Evolutionary conservation across 2,329 filamentous ascomycete genomes (phyloP), one percentile per base, ranked within the genome.

Genomic region (Macrophomina pseudophaseolina): DNA sequence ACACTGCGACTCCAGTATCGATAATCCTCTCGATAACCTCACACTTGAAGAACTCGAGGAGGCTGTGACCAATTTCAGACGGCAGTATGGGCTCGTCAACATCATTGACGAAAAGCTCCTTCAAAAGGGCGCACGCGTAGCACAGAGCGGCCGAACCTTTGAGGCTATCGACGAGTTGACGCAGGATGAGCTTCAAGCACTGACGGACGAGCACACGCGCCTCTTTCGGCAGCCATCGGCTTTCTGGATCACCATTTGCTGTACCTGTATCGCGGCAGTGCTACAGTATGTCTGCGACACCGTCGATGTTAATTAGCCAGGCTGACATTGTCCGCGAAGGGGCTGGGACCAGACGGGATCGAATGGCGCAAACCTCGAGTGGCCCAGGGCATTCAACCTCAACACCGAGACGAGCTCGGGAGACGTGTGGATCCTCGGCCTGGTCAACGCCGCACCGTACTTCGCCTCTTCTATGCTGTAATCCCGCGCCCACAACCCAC

Each of bases 61-160:
- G 46, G 80, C 87, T 60, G 88, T 88, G 30, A 82, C 87, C 64
- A 80, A 80, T 14, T 92, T 91, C 72, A 89, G 88, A 42, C 79
- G 81, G 11, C 78, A 84, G 48, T 86, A 90, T 70, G 83, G 83
- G 23, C 81, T 93, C 18, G 76, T 80, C 2, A 85, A 89, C 7
- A n/a, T 46, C 23, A 42, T 66, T 63, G 83, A 90, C 69, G 79
- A 87, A 2, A 78, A 81, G 4, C 74, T 90, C 14, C 82, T 93
- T 60, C 83, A 86, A 62, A 90, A 89, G 72, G 91, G 90, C 33
- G 91, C 91, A 3, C 82, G 94, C 14, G 85, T 93, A 23, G 91
- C 91, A 2, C 90, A 92, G 74, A 87, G 90, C 70, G 90, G 90
- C 0, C 79, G 80, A 5, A 82, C 83, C 32, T 91, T 85, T 74